phyloP scores from a whole-genome alignment of 2,329 filamentous ascomycete genomes.

The Volutella citrinella region DNA sequence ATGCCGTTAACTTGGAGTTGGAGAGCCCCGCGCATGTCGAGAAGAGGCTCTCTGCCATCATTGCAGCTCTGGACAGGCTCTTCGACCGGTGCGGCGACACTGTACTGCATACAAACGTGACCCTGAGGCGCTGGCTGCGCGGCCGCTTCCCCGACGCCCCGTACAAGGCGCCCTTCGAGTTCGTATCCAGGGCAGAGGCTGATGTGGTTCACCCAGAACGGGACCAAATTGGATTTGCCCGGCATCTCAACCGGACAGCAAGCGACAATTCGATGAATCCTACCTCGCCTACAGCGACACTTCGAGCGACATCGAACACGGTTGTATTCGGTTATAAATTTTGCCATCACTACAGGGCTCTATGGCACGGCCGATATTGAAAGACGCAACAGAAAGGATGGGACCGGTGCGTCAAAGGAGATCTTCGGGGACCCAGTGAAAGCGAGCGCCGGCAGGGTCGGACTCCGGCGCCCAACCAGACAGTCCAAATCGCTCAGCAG shows the following conservation, averaged over 20 bases:
- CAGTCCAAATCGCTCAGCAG: neutral
- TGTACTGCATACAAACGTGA: neutral
- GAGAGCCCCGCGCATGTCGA: neutral
- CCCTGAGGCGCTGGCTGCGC: constrained; percentile 1
- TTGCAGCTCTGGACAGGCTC: neutral
- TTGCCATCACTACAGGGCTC: too few species aligned
- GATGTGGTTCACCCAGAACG: too few species aligned
- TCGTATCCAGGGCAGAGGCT: too few species aligned
- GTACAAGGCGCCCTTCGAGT: neutral
- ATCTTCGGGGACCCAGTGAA: neutral
- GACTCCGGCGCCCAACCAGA: neutral
- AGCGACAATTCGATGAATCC: too few species aligned
- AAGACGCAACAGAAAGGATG: too few species aligned
- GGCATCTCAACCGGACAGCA: too few species aligned
- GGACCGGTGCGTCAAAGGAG: neutral
- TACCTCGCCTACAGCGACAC: too few species aligned
- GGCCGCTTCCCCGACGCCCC: neutral
- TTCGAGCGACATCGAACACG: too few species aligned
- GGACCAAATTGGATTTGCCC: too few species aligned
- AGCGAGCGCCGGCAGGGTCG: neutral
- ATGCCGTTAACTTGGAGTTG: too few species aligned
- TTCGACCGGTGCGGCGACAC: neutral
- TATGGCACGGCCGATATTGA: too few species aligned
- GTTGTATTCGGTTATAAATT: too few species aligned
- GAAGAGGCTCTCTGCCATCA: neutral